A percentile compares a stretch with the other conserved stretches of the same genome.
Evolutionary conservation across 176 grass and related monocot species (phyloP).

Genomic region (Coix lacrymajobi): DNA sequence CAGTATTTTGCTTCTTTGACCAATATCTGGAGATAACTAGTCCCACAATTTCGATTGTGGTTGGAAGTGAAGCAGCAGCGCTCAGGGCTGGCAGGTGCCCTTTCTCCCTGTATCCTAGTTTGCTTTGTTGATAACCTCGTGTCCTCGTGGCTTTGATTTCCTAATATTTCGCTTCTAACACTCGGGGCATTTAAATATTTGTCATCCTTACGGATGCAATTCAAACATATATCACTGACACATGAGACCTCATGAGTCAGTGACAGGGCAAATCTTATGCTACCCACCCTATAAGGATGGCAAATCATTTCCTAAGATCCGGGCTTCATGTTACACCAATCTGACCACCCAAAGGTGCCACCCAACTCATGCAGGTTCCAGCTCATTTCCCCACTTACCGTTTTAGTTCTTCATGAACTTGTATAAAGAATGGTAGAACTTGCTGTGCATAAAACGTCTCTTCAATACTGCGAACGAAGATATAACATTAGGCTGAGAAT

Average conservation of each 20-base stretch:
- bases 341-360: slow-evolving; percentile 83
- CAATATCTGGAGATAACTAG: slow-evolving; percentile 51
- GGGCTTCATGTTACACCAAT: slow-evolving; percentile 95
- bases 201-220: too few species aligned
- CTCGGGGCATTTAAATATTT: too few species aligned
- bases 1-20: slow-evolving; percentile 71
- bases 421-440: background rate
- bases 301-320: slow-evolving; percentile 79
- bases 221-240: too few species aligned
- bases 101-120: background rate
- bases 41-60: slow-evolving; percentile 90
- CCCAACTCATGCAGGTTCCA: slow-evolving; percentile 82
- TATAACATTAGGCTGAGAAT: too few species aligned
- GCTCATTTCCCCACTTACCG: background rate
- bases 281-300: too few species aligned
- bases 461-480: too few species aligned
- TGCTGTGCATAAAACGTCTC: background rate
- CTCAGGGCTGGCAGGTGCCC: slow-evolving; percentile 80
- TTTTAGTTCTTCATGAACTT: background rate
- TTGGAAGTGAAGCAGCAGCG: slow-evolving; percentile 74
- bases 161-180: slow-evolving; percentile 16
- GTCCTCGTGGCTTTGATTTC: background rate
- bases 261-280: too few species aligned
- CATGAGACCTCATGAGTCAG: too few species aligned
- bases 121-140: background rate